Percentiles rank a stretch among this genome's conserved stretches.
Evolutionary conservation across 495 filamentous ascomycete species (phyloP).

Genomic region (Cladorrhinum samala): DNA sequence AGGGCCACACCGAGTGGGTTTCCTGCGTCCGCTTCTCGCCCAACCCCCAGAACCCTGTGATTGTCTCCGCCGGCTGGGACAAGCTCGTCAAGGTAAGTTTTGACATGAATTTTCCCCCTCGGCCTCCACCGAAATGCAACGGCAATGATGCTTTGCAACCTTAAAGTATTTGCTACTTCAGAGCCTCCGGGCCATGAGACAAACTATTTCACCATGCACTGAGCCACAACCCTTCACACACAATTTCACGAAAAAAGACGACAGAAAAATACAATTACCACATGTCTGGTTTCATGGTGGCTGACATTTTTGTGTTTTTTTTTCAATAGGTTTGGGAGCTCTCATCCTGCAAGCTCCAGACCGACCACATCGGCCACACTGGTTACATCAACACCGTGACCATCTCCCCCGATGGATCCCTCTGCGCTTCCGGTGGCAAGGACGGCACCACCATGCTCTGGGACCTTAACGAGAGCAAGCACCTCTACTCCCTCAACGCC

Average conservation of each 20-base stretch:
- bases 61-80: constrained; percentile 98
- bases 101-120: not conserved
- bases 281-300: not conserved
- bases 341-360: constrained; percentile 97
- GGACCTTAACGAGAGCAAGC: constrained; percentile 99
- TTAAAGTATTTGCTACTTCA: constrained; percentile 99
- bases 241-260: constrained; percentile 4
- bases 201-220: constrained; percentile 78
- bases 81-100: constrained; percentile 97
- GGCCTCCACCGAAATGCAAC: no score
- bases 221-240: constrained; percentile 39
- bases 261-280: no score
- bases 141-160: constrained; percentile 81
- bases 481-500: constrained; percentile 98
- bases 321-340: constrained; percentile 90
- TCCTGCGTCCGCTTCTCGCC: constrained; percentile 99
- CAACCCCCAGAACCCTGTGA: constrained; percentile 99
- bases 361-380: constrained; percentile 99
- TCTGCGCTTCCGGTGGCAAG: constrained; percentile 98
- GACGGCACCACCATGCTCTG: constrained; percentile 99
- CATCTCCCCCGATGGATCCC: constrained; percentile 98
- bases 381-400: constrained; percentile 99
- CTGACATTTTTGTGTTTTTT: constrained; percentile 7
- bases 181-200: constrained; percentile 97
- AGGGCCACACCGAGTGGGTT: constrained; percentile 99